phyloP scores from a whole-genome alignment of 257 asterid species.

The Handroanthus guayacan region DNA sequence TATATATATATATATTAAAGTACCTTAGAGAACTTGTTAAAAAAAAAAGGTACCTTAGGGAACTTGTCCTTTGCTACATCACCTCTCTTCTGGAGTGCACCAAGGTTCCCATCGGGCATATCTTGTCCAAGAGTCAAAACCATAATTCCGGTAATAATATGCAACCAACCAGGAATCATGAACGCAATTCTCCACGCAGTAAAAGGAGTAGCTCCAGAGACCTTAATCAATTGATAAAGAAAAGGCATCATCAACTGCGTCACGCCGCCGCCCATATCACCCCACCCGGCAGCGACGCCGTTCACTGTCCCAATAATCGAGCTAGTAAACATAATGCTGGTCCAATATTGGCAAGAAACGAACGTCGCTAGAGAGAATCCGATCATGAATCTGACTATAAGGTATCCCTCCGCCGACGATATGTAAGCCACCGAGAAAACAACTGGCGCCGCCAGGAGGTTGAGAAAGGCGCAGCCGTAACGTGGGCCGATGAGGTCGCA shows the following conservation, averaged over 20 bases:
- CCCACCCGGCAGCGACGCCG: conserved; percentile 59
- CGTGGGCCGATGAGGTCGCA: conserved; percentile 58
- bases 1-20: not conserved
- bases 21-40: not conserved
- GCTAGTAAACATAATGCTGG: conserved; percentile 48
- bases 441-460: conserved; percentile 48
- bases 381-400: conserved; percentile 51
- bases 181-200: conserved; percentile 60
- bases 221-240: conserved; percentile 44
- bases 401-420: conserved; percentile 45
- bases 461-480: conserved; percentile 57
- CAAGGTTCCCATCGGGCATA: conserved; percentile 55
- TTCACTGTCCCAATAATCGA: conserved; percentile 54
- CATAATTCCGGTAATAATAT: conserved; percentile 47
- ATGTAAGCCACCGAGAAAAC: conserved; percentile 47
- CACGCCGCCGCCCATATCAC: conserved; percentile 59
- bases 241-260: conserved; percentile 57
- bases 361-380: conserved; percentile 56
- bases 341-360: conserved; percentile 57
- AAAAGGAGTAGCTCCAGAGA: conserved; percentile 46
- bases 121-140: conserved; percentile 52
- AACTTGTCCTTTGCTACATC: conserved; percentile 53
- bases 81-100: conserved; percentile 45
- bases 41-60: conserved; percentile 45
- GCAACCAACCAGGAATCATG: conserved; percentile 52